Evolutionary conservation across 1,284 basidiomycete species (phyloP).

Genomic region (Sutorius eximius): DNA sequence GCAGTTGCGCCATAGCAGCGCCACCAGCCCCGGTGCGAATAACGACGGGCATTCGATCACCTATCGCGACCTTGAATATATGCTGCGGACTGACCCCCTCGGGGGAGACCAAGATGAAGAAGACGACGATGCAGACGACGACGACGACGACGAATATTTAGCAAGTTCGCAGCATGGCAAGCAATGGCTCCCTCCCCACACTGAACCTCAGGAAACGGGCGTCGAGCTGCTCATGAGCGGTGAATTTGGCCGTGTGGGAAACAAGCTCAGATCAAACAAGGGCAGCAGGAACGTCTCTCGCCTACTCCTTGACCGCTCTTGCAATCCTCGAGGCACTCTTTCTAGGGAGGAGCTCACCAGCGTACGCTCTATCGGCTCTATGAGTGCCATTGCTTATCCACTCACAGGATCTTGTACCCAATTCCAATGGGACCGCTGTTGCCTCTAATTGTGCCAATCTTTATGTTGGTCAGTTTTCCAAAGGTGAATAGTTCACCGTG

Average conservation of each 20-base stretch:
- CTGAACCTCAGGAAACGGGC: constrained; percentile 71
- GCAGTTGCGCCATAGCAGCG: constrained; percentile 17
- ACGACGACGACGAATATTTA: constrained; percentile 37
- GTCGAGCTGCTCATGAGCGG: constrained; percentile 73
- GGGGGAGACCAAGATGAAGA: constrained; percentile 33
- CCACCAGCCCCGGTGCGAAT: constrained; percentile 29
- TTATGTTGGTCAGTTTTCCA: constrained; percentile 92
- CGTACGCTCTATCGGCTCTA: constrained; percentile 38
- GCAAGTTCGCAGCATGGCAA: constrained; percentile 25
- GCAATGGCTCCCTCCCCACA: constrained; percentile 51
- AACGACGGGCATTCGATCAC: constrained; percentile 24
- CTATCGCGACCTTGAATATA: constrained; percentile 24
- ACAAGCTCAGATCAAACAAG: constrained; percentile 45
- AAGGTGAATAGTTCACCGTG: constrained; percentile 47
- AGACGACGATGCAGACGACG: constrained; percentile 40
- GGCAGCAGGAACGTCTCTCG: constrained; percentile 46
- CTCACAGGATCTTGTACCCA: constrained; percentile 76
- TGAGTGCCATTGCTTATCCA: constrained; percentile 2
- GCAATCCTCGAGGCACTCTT: constrained; percentile 37
- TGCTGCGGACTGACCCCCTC: constrained; percentile 15
- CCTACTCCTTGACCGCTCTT: constrained; percentile 45
- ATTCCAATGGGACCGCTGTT: constrained; percentile 85
- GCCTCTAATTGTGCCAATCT: constrained; percentile 80
- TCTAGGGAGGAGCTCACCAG: constrained; percentile 54
- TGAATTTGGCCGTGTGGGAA: constrained; percentile 77